Evolutionary conservation across 768 basidiomycete species (phyloP).

Genomic region (Amanita fuliginea): DNA sequence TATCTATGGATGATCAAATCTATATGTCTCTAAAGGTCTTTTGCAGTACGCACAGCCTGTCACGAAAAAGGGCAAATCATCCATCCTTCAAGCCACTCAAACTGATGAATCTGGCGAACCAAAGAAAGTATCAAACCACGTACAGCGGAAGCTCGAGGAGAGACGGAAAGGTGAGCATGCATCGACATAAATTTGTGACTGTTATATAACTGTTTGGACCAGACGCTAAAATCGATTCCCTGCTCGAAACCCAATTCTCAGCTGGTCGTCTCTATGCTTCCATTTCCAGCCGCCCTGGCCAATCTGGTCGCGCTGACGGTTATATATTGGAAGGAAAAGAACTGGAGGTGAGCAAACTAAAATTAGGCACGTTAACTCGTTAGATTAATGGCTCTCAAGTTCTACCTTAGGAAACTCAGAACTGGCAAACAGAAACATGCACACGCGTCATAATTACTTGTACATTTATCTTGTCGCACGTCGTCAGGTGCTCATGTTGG

Average conservation of each 20-base stretch:
- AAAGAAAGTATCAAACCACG: slow-evolving; percentile 85
- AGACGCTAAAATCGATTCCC: slow-evolving; percentile 87
- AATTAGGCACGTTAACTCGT: slow-evolving; percentile 7
- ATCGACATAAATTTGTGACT: neutral
- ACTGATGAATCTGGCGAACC: slow-evolving; percentile 33
- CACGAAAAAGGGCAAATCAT: slow-evolving; percentile 78
- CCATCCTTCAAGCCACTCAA: slow-evolving; percentile 31
- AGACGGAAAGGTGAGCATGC: slow-evolving; percentile 68
- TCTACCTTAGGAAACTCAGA: slow-evolving; percentile 91
- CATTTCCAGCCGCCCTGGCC: slow-evolving; percentile 93
- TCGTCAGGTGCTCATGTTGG: slow-evolving; percentile 8
- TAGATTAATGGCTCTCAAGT: slow-evolving; percentile 32
- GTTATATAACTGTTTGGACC: slow-evolving; percentile 3
- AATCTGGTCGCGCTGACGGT: slow-evolving; percentile 93
- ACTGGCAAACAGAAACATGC: slow-evolving; percentile 94
- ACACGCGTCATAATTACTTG: slow-evolving; percentile 38
- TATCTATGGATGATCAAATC: slow-evolving; percentile 12
- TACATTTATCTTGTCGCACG: neutral
- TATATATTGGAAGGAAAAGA: slow-evolving; percentile 98
- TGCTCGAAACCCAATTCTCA: slow-evolving; percentile 83
- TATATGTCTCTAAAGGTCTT: neutral
- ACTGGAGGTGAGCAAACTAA: slow-evolving; percentile 60
- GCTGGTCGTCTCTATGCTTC: slow-evolving; percentile 93
- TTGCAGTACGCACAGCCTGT: slow-evolving; percentile 88
- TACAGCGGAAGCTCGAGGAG: slow-evolving; percentile 76